Evolutionary conservation across 352 stramenopile genomes (phyloP), one percentile per base, ranked within the genome.

Genomic region (Phytophthora europaea): DNA sequence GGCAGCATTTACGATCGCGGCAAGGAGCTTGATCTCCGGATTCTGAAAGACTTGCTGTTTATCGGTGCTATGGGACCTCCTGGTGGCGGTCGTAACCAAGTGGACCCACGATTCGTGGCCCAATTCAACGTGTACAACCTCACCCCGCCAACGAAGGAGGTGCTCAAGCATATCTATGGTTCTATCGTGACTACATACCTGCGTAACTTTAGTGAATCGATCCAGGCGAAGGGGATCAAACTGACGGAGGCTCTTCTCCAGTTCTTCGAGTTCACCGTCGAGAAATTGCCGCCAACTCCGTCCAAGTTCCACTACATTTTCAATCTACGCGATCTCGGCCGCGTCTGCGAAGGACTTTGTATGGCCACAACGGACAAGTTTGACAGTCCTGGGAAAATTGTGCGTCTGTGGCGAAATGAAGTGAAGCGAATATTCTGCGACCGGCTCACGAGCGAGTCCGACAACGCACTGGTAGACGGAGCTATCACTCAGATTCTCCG

Each of bases 261-360:
- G 6, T 86, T 99, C 23, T 99, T 98, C 63, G 83, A 96, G 47
- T 94, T 95, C 51, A 93, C 95, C 12, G 58, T 98, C 1, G 93
- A 99, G 38, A 96, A 94, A 56, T 75, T 99, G 12, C 95, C 94
- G 6, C 94, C 96, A 0, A 99, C 96, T 15, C 96, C 95, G 22
- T 97, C 91, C 38, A 98, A 99, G 67, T 99, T 99, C 60, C 96
- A 98, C 75, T 99, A 99, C 76, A 98, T 99, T 57, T 99, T 99
- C 76, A 99, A 99, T 50, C 78, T 99, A n/a, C 87, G 97, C 0
- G 97, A 99, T 65, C 75, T 99, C 15, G 95, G 90, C 0, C 89
- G 97, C 10, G 94, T 99, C 2, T 98, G 95, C 52, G 95, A 99
- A 78, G 97, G 97, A 9, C 79, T 99, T 15, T 99, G 95, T 60